A percentile compares a stretch with the other conserved stretches of the same genome.
Evolutionary conservation across 1,284 basidiomycete genomes (phyloP).

Genomic region (Fomitopsis pinicola): DNA sequence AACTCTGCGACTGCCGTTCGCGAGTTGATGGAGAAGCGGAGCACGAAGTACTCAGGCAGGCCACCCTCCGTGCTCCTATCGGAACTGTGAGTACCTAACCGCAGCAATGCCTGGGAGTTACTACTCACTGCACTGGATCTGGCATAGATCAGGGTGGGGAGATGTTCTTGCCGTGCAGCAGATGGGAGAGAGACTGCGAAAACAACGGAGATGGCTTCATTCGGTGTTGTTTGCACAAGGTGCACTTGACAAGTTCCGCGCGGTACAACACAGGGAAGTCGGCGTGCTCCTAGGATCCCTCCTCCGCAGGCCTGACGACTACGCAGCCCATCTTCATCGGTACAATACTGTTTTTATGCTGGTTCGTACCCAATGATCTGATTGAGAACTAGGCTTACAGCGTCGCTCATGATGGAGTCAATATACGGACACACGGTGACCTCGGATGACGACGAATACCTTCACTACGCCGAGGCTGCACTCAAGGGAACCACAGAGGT

Average conservation of each 20-base stretch:
- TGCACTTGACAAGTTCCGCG: neutral
- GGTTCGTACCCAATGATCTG: neutral
- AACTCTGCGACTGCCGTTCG: conserved; percentile 30
- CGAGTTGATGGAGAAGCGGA: conserved; percentile 38
- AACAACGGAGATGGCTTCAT: neutral
- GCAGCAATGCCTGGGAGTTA: too few species aligned
- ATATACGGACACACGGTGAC: conserved; percentile 13
- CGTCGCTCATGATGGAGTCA: conserved; percentile 10
- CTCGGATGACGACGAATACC: conserved; percentile 8
- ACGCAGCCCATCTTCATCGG: neutral
- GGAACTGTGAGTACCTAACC: neutral
- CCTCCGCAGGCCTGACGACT: neutral
- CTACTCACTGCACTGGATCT: too few species aligned
- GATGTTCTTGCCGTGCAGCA: neutral
- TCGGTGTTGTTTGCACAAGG: neutral
- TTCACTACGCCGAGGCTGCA: conserved; percentile 12
- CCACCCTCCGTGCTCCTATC: conserved; percentile 5
- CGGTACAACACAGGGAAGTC: neutral
- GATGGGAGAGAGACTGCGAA: neutral
- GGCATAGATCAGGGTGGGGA: neutral
- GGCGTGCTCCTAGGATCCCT: neutral
- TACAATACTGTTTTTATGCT: neutral
- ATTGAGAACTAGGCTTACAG: conserved; percentile 6
- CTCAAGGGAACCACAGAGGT: conserved; percentile 9
- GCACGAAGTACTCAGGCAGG: conserved; percentile 35